Evolutionary conservation across 371 early-diverging fungal genomes (phyloP), one percentile per base, ranked within the genome.

Genomic region (Mucor circinelloides): DNA sequence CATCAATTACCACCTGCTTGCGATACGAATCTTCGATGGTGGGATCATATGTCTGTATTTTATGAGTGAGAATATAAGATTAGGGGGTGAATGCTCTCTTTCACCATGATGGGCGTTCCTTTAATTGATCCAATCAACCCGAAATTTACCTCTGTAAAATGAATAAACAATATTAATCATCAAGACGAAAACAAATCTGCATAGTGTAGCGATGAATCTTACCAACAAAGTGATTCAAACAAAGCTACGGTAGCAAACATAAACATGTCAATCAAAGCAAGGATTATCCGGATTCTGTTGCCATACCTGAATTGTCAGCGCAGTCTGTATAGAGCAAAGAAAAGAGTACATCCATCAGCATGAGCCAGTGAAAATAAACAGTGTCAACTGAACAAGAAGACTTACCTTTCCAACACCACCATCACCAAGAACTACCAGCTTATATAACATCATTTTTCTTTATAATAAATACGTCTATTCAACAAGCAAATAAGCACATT

Each of bases 1-100:
- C 95, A 81, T 97, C 97, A 74, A 97, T 94, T n/a, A 95, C 95
- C n/a, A 95, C 95, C 77, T 96, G 97, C 77, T 95, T 95, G 56
- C 94, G 87, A 75, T 96, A 96, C 23, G 95, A 95, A 75, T 96
- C 98, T 83, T 97, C 97, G 69, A 96, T 97, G 27, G 97, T 97
- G 32, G 97, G 98, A 85, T 96, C 96, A 75, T 96, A 97, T 61
- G 94, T 94, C 90, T 94, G 78, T 8, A 23, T 4, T 60, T 19
- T 23, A 15, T 56, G 34, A 21, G 15, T 58, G 28, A 25, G 59
- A 40, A 25, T 17, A 40, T 25, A 25, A 52, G 15, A 27, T 0
- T 52, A 6, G 13, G 52, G 52, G 52, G 27, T 21, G 27, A 13
- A 15, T 52, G 13, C 27, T 52, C 27, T 52, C 27, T 40, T 17